Evolutionary conservation across 495 filamentous ascomycete genomes (phyloP), one percentile per base, ranked within the genome.

Genomic region (Talaromyces liani): DNA sequence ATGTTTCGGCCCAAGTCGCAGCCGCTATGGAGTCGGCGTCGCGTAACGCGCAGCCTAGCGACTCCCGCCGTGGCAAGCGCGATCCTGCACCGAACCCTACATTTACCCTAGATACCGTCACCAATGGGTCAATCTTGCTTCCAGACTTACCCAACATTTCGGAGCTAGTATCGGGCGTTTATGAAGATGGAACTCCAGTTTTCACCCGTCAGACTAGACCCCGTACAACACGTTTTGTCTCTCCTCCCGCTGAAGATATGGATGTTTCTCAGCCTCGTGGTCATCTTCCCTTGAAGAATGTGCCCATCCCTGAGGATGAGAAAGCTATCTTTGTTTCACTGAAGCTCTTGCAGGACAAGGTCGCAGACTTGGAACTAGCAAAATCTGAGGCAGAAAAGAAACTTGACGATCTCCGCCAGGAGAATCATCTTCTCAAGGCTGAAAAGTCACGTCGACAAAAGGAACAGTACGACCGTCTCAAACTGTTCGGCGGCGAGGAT

Each of bases 131-230:
- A 2, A 88, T 89, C 70, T 75, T 85, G 58, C 81, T 91, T 29
- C 87, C 87, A 8, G 84, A 88, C 56, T 75, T 89, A 53, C 85
- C 87, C 12, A 89, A 90, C 65, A 78, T 90, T 58, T 88, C 87
- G 12, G 88, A 91, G 64, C 79, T 91, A 18, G 82, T 91, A 5
- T 88, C 87, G 29, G 88, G 87, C 64, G 79, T 84, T 6, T 88
- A 86, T 66, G 77, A 87, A 66, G 84, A 88, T 66, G 85, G 86
- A 6, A 87, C 85, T 2, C 86, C 86, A 8, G 81, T 88, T 9
- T 87, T 85, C 71, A 77, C 82, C 10, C 79, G 79, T 18, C 79
- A 77, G 51, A 70, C 73, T 22, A 80, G 75, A 55, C 63, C 80
- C 49, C 82, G 83, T 60, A 72, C 75, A 3, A 85, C 85, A 18